These are phyloP conservation scores for Sequoiadendron giganteum DNA, from an alignment of 75 land plant species.

Conservation along the genomic window DNA sequence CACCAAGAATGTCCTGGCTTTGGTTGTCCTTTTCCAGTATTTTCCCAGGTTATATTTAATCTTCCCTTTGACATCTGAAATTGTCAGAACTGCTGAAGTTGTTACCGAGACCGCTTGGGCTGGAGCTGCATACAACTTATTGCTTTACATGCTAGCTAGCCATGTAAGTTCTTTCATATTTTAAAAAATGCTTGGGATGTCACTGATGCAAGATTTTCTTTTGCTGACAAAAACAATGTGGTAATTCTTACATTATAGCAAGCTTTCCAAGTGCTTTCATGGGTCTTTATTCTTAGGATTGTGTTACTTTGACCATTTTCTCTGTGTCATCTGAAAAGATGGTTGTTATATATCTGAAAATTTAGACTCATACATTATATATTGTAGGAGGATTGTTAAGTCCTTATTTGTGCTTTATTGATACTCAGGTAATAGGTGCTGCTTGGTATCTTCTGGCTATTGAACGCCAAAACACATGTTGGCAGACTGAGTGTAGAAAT, in stretches of 20 bases:
- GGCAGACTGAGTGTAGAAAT: conserved; percentile 46
- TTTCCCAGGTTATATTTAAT: conserved; percentile 61
- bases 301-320: background rate
- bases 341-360: background rate
- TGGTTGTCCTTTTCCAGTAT: conserved; percentile 70
- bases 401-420: conserved; percentile 1
- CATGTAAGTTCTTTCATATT: conserved; percentile 52
- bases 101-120: conserved; percentile 85
- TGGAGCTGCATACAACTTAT: conserved; percentile 85
- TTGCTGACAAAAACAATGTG: background rate
- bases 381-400: background rate
- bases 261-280: conserved; percentile 61
- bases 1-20: conserved; percentile 54
- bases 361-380: background rate
- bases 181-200: background rate
- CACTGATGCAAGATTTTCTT: background rate
- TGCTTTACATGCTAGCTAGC: conserved; percentile 75
- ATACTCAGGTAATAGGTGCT: conserved; percentile 68
- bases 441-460: conserved; percentile 66
- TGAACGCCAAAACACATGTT: conserved; percentile 61
- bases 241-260: background rate
- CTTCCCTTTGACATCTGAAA: conserved; percentile 61
- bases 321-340: background rate
- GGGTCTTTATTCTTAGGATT: background rate
- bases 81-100: conserved; percentile 62